Conservation (phyloP, 2,329 filamentous ascomycete genomes). For the Chlorencoelia australis region DNA sequence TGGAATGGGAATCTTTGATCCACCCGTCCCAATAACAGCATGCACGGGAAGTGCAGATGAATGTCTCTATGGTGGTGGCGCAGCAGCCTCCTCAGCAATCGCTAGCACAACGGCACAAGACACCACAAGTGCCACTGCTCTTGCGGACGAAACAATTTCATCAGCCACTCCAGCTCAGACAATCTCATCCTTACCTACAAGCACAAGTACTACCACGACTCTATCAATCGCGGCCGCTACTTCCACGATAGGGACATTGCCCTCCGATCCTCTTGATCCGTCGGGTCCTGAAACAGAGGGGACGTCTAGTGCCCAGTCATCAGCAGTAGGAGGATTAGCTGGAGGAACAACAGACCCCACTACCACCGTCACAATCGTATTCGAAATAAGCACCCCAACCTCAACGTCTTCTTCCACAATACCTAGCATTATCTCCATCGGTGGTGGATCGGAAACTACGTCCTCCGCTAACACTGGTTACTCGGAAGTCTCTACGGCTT, state of each 20-base stretch:
- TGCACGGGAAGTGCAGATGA: constrained; percentile 5
- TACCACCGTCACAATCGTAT: no score
- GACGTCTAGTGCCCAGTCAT: not conserved
- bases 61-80: constrained; percentile 3
- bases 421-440: constrained; percentile 5
- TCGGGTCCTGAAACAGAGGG: not conserved
- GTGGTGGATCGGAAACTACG: constrained; percentile 7
- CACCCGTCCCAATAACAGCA: constrained; percentile 29
- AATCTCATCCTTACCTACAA: not conserved
- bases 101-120: not conserved
- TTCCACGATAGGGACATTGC: not conserved
- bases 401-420: constrained; percentile 2
- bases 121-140: not conserved
- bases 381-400: not conserved
- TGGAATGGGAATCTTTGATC: constrained; percentile 30
- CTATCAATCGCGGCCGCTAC: not conserved
- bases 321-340: no score
- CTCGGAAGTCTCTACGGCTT: constrained; percentile 7
- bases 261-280: not conserved
- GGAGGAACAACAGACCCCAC: no score
- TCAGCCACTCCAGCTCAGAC: not conserved
- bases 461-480: constrained; percentile 11
- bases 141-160: not conserved
- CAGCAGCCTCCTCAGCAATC: not conserved
- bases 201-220: not conserved